Evolutionary conservation across 73 alveolate genomes (phyloP).

Genomic region (Effrenium voratum): DNA sequence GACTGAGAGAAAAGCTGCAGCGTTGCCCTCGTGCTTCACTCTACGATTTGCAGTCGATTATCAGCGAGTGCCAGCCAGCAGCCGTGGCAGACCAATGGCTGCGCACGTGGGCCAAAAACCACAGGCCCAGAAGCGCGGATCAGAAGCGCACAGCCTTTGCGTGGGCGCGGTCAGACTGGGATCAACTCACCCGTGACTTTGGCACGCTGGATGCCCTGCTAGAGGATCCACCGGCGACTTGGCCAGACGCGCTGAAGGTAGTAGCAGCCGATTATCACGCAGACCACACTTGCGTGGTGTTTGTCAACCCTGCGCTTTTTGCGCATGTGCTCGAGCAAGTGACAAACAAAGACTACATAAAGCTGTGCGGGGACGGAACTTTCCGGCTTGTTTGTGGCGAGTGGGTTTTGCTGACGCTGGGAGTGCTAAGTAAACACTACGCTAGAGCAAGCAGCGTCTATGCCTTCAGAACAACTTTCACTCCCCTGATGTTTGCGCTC

Average conservation of each 20-base stretch:
- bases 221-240: neutral
- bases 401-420: neutral
- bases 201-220: conserved; percentile 7
- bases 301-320: conserved; percentile 23
- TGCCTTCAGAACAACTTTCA: neutral
- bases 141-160: too few relatives aligned
- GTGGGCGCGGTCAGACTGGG: too few relatives aligned
- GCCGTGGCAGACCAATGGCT: too few relatives aligned
- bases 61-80: too few relatives aligned
- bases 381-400: neutral
- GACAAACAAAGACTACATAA: neutral
- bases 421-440: conserved; percentile 1
- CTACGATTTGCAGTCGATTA: too few relatives aligned
- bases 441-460: neutral
- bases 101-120: too few relatives aligned
- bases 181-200: neutral
- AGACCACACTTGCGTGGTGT: neutral
- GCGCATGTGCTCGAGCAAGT: neutral
- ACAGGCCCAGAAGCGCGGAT: too few relatives aligned
- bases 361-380: conserved; percentile 20
- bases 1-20: too few relatives aligned
- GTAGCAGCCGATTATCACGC: neutral
- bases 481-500: neutral
- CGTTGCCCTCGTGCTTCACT: too few relatives aligned
- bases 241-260: neutral